Percentiles rank a stretch among this genome's conserved stretches.
phyloP scores from a whole-genome alignment of 768 basidiomycete genomes.

The Mycena polygramma region DNA sequence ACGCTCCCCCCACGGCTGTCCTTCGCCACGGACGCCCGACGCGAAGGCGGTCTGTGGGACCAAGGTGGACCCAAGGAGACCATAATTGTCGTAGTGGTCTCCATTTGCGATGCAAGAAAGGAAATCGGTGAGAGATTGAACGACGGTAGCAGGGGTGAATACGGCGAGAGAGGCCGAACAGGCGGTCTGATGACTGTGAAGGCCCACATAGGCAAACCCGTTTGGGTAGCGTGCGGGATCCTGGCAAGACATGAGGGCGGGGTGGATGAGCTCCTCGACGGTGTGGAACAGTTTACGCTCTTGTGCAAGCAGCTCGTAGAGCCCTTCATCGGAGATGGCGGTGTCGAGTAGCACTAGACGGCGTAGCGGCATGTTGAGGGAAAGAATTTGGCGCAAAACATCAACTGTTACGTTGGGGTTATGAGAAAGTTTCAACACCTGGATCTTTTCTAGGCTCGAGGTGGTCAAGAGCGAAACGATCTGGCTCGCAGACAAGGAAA shows the following conservation, averaged over 20 bases:
- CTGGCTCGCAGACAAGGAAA: slow-evolving; percentile 42
- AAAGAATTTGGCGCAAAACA: slow-evolving; percentile 40
- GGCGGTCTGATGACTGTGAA: not conserved
- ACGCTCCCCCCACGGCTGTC: slow-evolving; percentile 38
- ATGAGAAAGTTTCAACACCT: slow-evolving; percentile 44
- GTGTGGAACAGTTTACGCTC: slow-evolving; percentile 45
- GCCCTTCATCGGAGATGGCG: slow-evolving; percentile 37
- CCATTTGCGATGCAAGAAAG: slow-evolving; percentile 6
- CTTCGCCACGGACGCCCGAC: slow-evolving; percentile 29
- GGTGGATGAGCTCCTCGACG: slow-evolving; percentile 48
- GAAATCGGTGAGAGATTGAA: slow-evolving; percentile 41
- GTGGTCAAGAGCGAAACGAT: slow-evolving; percentile 36
- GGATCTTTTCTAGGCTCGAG: slow-evolving; percentile 24
- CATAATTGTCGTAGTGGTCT: not conserved
- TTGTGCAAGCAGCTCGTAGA: slow-evolving; percentile 40
- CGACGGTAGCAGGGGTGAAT: slow-evolving; percentile 43
- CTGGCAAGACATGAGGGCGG: slow-evolving; percentile 37
- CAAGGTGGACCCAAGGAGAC: slow-evolving; percentile 21
- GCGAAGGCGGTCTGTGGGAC: slow-evolving; percentile 36
- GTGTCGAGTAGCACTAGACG: slow-evolving; percentile 46
- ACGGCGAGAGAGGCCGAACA: slow-evolving; percentile 40
- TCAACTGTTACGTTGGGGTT: slow-evolving; percentile 43
- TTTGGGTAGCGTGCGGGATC: slow-evolving; percentile 33
- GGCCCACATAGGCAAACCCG: slow-evolving; percentile 38
- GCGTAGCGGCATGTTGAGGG: slow-evolving; percentile 38